Evolutionary conservation across 2,329 filamentous ascomycete species (phyloP).

Genomic region (Claviceps purpurea): DNA sequence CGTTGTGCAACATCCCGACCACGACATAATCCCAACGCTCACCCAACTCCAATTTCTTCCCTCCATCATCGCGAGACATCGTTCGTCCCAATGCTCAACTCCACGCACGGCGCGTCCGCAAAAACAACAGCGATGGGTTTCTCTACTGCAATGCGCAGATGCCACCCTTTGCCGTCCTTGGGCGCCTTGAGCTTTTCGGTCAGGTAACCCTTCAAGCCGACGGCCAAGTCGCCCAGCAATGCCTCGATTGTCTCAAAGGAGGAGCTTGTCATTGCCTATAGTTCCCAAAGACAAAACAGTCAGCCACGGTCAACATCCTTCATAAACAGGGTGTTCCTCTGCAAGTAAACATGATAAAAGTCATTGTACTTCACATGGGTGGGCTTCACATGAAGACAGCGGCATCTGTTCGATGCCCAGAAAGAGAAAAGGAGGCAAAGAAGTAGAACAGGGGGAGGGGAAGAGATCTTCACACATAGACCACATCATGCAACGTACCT

Average conservation of each 20-base stretch:
- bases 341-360: background rate
- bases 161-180: conserved; percentile 24
- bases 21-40: background rate
- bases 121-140: conserved; percentile 63
- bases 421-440: background rate
- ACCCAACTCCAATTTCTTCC: too few species aligned
- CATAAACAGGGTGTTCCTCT: too few species aligned
- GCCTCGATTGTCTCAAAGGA: conserved; percentile 52
- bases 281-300: background rate
- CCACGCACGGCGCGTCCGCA: conserved; percentile 57
- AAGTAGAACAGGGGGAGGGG: background rate
- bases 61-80: conserved; percentile 6
- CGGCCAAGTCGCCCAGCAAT: conserved; percentile 35
- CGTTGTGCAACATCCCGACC: background rate
- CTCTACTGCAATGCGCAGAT: conserved; percentile 48
- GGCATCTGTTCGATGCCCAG: background rate
- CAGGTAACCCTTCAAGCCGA: conserved; percentile 32
- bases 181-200: conserved; percentile 9
- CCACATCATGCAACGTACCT: conserved; percentile 31
- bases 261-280: conserved; percentile 39
- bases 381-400: background rate
- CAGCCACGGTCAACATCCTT: background rate
- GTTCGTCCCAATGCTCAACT: conserved; percentile 25
- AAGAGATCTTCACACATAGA: too few species aligned
- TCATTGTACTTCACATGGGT: background rate